Evolutionary conservation across 257 asterid genomes (phyloP).

Genomic region (Fraxinus anomala): DNA sequence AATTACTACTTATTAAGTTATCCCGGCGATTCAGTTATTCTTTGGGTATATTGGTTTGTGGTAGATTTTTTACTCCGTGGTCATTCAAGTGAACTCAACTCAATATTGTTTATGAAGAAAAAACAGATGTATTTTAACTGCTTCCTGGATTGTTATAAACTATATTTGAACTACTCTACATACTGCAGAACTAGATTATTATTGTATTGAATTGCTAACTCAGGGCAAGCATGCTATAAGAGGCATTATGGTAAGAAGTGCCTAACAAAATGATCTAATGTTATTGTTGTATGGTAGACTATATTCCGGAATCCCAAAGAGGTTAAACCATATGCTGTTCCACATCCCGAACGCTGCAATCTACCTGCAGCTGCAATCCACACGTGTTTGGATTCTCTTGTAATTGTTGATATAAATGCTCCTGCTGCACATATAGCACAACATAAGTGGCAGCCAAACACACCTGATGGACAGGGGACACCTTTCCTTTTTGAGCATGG

Average conservation of each 20-base stretch:
- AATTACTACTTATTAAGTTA: background rate
- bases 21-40: background rate
- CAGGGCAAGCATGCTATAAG: slow-evolving; percentile 9
- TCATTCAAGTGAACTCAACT: slow-evolving; percentile 7
- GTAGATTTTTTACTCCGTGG: slow-evolving; percentile 3
- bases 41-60: slow-evolving; percentile 5
- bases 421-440: slow-evolving; percentile 94
- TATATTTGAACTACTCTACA: slow-evolving; percentile 20
- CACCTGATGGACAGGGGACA: slow-evolving; percentile 98
- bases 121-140: slow-evolving; percentile 8
- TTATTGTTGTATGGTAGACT: slow-evolving; percentile 52
- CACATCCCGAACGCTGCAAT: slow-evolving; percentile 95
- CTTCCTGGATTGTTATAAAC: slow-evolving; percentile 1
- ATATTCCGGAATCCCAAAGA: slow-evolving; percentile 90
- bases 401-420: slow-evolving; percentile 73
- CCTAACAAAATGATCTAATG: slow-evolving; percentile 21
- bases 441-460: slow-evolving; percentile 99
- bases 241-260: slow-evolving; percentile 1
- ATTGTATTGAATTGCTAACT: background rate
- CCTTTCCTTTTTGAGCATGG: slow-evolving; percentile 97
- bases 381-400: slow-evolving; percentile 85
- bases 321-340: slow-evolving; percentile 79
- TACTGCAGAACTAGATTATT: slow-evolving; percentile 13
- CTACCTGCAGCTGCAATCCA: slow-evolving; percentile 94
- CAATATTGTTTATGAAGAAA: background rate